Evolutionary conservation across 441 rosid genomes (phyloP), one percentile per base, ranked within the genome.

Genomic region (Croton setiger): DNA sequence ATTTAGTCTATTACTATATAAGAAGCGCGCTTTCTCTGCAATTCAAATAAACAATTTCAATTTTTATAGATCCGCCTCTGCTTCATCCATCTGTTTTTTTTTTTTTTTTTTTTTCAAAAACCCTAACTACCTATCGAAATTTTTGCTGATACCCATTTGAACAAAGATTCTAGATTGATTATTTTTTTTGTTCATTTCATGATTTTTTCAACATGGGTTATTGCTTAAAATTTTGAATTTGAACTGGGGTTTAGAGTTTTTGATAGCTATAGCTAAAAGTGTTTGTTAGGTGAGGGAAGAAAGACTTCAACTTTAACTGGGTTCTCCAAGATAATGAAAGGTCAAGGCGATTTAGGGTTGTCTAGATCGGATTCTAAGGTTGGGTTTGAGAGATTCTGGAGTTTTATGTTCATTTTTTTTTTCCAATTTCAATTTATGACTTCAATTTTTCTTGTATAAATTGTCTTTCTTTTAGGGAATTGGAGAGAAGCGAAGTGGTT

Each of bases 291-390:
- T 49, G 14, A 27, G 31, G 8, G 20, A 2, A 12, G 15, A 27
- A 72, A 66, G 39, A 9, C 14, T 65, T 49, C 17, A 1, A 49
- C 51, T 65, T 64, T 15, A 37, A 58, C 43, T 48, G 70, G 60
- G 66, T 48, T 57, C 5, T 58, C 54, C 43, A 43, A 12, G 12
- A 39, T 41, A 23, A 87, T 87, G 96, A 83, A 81, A 20, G 81
- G 76, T 70, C 79, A 76, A 60, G 63, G 60, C 33, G 75, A 70
- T 76, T 67, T 76, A 1, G 71, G 60, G 68, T 51, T 75, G 35
- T 64, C 81, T 53, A 68, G 76, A 79, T 83, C 84, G 61, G 83
- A 78, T 74, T 31, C 73, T 67, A 83, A 82, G 84, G 90, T 88
- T 20, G 60, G n/a, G 18, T 60, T 27, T 56, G 12, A 15, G 14